Base-by-base conservation (phyloP, 2,329 filamentous ascomycete species). In the Pestalotiopsis fici region DNA sequence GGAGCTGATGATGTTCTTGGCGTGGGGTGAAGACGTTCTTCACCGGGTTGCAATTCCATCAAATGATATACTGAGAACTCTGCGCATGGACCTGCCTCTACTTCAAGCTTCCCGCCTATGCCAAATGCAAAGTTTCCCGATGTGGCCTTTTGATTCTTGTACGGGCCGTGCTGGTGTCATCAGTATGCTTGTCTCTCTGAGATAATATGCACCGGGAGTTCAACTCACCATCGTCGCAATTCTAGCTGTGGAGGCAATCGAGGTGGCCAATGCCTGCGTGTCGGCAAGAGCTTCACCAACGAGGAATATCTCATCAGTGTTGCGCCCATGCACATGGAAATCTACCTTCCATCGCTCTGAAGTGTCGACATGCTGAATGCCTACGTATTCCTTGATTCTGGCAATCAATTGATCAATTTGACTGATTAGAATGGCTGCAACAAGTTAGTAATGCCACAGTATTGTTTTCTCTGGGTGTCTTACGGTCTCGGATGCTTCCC, bases 21-120 rank as follows among this genome's bases (percentile, higher is more conserved):
- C 2, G 66, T 12, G 18, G 28, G 27, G 12, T 69, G 66, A 7
- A 65, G 65, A 37, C 61, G 68, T 65, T 74, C 68, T 39, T 76
- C 73, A 27, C 70, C 73, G 2, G 74, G 71, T 1, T 76, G 70
- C 1, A 84, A 72, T 3, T 82, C 77, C 77, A 86, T 83, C 4
- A 86, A 76, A 70, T 87, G 85, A 62, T 86, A 87, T 1, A 86
- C 70, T 7, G 75, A 82, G 69, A 86, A 86, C 59, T 82, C 75
- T 7, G 80, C 76, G 67, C 78, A 82, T 2, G 79, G 78, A 0
- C 85, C 82, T 28, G 79, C 70, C 11, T 78, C 71, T 21, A 80
- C 79, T 18, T 79, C 76, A 39, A 73, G 72, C 35, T 79, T 78
- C 0, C 78, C 78, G 35, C 79, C 79, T n/a, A 81, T 79, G 1